Percentiles rank a stretch among this genome's conserved stretches.
phyloP scores from a whole-genome alignment of 2,329 filamentous ascomycete species.

The Aspergillus fumigatiaffinis region DNA sequence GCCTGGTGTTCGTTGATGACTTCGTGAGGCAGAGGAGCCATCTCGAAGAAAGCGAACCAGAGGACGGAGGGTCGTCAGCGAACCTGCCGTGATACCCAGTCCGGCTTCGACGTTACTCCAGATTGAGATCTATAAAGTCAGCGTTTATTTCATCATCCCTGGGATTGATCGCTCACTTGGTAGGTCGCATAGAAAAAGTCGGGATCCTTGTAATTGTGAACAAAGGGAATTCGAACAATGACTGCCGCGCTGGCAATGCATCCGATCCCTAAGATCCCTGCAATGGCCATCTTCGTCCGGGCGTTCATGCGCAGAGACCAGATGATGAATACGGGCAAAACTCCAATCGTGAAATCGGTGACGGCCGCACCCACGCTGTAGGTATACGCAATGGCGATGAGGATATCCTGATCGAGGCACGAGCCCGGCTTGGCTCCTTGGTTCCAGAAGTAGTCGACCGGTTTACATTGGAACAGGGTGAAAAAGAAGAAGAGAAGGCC shows the following conservation, averaged over 20 bases:
- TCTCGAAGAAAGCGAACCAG: slow-evolving; percentile 35
- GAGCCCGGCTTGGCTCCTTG: slow-evolving; percentile 23
- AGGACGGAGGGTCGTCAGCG: slow-evolving; percentile 37
- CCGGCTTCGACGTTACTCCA: slow-evolving; percentile 32
- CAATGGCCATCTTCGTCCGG: slow-evolving; percentile 50
- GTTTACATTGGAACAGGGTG: slow-evolving; percentile 49
- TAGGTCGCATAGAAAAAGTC: slow-evolving; percentile 19
- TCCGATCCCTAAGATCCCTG: slow-evolving; percentile 51
- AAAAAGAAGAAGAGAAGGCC: slow-evolving; percentile 48
- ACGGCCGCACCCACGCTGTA: slow-evolving; percentile 45
- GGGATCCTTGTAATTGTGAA: slow-evolving; percentile 8
- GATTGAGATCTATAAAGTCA: slow-evolving; percentile 43
- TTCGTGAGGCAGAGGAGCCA: slow-evolving; percentile 15
- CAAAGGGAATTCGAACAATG: slow-evolving; percentile 17
- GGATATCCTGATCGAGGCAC: slow-evolving; percentile 42
- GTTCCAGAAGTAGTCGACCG: slow-evolving; percentile 49
- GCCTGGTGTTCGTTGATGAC: slow-evolving; percentile 10
- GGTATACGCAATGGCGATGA: slow-evolving; percentile 50
- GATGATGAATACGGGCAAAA: slow-evolving; percentile 52
- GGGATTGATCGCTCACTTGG: not conserved
- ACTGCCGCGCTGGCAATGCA: slow-evolving; percentile 38
- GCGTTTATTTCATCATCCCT: slow-evolving; percentile 26
- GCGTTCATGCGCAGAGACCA: slow-evolving; percentile 52
- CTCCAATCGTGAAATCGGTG: slow-evolving; percentile 49
- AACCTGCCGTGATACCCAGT: slow-evolving; percentile 35